Percentiles rank a stretch among this genome's conserved stretches.
Conservation (phyloP, 2,329 filamentous ascomycete species). For the Aureobasidium sp. region DNA sequence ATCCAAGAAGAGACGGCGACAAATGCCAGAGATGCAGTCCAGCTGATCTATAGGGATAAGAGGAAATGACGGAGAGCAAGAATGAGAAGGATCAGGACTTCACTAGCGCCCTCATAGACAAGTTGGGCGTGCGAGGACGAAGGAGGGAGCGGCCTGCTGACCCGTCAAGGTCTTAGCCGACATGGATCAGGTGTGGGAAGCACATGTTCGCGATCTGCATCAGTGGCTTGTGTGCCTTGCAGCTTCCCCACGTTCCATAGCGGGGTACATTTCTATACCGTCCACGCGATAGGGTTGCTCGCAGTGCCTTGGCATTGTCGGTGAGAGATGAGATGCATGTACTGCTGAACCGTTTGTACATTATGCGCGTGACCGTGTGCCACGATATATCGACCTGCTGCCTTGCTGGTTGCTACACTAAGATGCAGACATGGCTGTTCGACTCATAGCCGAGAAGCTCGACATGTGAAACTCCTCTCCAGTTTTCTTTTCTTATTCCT, state of each 20-base stretch:
- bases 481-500: neutral
- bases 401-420: neutral
- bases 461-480: neutral
- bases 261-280: neutral
- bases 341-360: neutral
- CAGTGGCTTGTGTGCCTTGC: constrained; percentile 12
- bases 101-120: constrained; percentile 11
- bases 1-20: neutral
- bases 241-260: constrained; percentile 5
- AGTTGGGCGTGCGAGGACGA: neutral
- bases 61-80: neutral
- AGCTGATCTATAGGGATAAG: neutral
- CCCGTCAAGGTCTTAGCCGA: neutral
- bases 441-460: neutral
- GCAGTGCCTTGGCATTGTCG: neutral
- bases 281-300: neutral
- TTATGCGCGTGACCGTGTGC: constrained; percentile 5
- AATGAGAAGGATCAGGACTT: neutral
- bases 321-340: neutral
- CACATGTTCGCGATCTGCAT: constrained; percentile 10
- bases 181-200: constrained; percentile 1
- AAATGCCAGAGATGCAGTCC: neutral
- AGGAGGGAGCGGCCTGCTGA: constrained; percentile 1
- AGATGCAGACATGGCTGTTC: neutral
- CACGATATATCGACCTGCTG: neutral